Base-by-base conservation (phyloP, 345 rosid genomes). In the Ceriops tagal region DNA sequence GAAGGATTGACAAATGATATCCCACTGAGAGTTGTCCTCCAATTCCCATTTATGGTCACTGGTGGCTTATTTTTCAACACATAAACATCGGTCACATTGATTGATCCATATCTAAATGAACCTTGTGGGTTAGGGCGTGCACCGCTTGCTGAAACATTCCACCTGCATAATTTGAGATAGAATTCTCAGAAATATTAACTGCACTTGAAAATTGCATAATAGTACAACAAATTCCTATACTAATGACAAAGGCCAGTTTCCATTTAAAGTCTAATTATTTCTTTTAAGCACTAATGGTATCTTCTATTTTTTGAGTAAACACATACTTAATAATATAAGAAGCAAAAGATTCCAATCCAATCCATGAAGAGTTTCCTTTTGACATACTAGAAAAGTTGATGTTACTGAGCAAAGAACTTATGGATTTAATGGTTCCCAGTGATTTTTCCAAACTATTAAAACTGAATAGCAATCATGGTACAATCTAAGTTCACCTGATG, bases 41-140 rank as follows among this genome's bases (percentile, higher is more conserved):
- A 71, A 68, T 90, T 96, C 65, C 99, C 96, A 15, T 82, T 32
- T 47, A 96, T 84, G 68, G 51, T 88, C 70, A 82, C 93, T 0
- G 88, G 97, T 1, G 97, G 89, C 80, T 79, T 87, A 72, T 90
- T 96, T 81, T 62, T 86, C 81, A 96, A 65, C 65, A 96, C 87
- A 22, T 82, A 92, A 68, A 90, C 79, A 18, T 96, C 92, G 1
- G 98, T 90, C 69, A 96, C 98, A 71, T 96, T 96, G 81, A 96
- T 96, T 9, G 98, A 85, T 30, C 99, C 99, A 53, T 96, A 96
- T 67, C 82, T 88, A 75, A 92, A 96, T 20, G 99, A 96, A 1
- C 99, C 99, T 71, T 95, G 97, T 4, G 98, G 97, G 65, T 96
- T 96, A 60, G 99, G 99, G 21, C 99, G 95, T 4, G 99, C 99